These are phyloP conservation scores for Colletotrichum sojae DNA, from an alignment of 2,329 filamentous ascomycete species.

Conservation along the genomic window DNA sequence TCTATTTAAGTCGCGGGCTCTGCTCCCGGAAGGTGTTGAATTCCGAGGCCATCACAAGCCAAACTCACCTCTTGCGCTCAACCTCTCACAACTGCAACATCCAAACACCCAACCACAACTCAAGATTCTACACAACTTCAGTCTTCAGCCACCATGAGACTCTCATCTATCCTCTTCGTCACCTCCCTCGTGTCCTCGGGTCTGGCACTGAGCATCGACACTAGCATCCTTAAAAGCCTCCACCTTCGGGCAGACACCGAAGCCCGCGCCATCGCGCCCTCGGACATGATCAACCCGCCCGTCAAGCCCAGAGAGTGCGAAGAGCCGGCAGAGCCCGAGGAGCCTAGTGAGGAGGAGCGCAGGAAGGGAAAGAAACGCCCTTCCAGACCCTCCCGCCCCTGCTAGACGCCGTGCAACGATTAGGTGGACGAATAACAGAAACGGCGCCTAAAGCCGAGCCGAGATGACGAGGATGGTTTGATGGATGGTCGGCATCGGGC, in stretches of 20 bases:
- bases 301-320: constrained; percentile 19
- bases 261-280: not conserved
- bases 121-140: not conserved
- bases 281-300: constrained; percentile 3
- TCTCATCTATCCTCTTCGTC: not conserved
- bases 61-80: not conserved
- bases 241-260: not conserved
- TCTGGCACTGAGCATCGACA: constrained; percentile 6
- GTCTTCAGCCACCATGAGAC: not conserved
- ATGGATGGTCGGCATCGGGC: no score
- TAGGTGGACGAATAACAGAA: not conserved
- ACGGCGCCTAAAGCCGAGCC: no score
- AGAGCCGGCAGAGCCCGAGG: constrained; percentile 21
- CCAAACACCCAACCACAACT: not conserved
- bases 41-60: not conserved
- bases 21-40: not conserved
- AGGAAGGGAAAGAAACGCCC: constrained; percentile 20
- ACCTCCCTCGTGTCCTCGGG: not conserved
- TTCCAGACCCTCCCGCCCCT: not conserved
- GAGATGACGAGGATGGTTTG: no score
- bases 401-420: not conserved
- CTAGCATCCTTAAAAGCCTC: constrained; percentile 1
- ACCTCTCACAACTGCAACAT: not conserved
- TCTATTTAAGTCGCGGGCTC: not conserved
- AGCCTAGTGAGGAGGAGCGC: constrained; percentile 25